These are phyloP conservation scores for Penstemon davidsonii DNA, from an alignment of 257 asterid species.

Conservation along the genomic window DNA sequence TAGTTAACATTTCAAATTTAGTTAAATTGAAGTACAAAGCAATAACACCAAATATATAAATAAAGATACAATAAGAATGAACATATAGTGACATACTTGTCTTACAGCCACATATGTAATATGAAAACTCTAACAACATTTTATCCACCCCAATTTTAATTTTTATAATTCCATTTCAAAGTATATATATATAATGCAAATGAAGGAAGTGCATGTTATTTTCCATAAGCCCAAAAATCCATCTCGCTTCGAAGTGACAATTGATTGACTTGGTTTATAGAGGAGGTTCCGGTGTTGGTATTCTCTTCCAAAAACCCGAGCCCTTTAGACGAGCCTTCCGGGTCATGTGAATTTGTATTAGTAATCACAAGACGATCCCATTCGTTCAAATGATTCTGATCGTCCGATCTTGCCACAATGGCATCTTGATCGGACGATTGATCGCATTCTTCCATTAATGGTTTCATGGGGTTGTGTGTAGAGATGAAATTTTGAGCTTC, in stretches of 20 bases:
- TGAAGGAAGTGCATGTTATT: slow-evolving; percentile 20
- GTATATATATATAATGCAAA: too few species aligned
- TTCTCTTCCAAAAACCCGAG: slow-evolving; percentile 35
- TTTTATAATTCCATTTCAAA: too few species aligned
- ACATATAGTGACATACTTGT: too few species aligned
- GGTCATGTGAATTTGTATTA: slow-evolving; percentile 28
- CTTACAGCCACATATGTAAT: too few species aligned
- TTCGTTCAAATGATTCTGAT: slow-evolving; percentile 38
- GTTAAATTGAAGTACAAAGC: too few species aligned
- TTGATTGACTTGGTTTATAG: slow-evolving; percentile 46
- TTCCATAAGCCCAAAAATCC: slow-evolving; percentile 78
- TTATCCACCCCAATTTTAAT: too few species aligned
- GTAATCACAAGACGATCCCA: slow-evolving; percentile 49
- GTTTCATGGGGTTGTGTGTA: slow-evolving; percentile 32
- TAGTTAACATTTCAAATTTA: too few species aligned
- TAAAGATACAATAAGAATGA: too few species aligned
- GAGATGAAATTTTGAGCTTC: slow-evolving; percentile 53
- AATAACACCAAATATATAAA: too few species aligned
- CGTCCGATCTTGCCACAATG: slow-evolving; percentile 15
- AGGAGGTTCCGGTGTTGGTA: slow-evolving; percentile 36
- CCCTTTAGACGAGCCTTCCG: slow-evolving; percentile 31
- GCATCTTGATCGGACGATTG: slow-evolving; percentile 25
- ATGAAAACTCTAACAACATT: too few species aligned
- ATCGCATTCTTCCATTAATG: slow-evolving; percentile 35
- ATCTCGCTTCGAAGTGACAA: slow-evolving; percentile 61